phyloP scores from a whole-genome alignment of 768 basidiomycete species.

The Melanogaster broomeanus region DNA sequence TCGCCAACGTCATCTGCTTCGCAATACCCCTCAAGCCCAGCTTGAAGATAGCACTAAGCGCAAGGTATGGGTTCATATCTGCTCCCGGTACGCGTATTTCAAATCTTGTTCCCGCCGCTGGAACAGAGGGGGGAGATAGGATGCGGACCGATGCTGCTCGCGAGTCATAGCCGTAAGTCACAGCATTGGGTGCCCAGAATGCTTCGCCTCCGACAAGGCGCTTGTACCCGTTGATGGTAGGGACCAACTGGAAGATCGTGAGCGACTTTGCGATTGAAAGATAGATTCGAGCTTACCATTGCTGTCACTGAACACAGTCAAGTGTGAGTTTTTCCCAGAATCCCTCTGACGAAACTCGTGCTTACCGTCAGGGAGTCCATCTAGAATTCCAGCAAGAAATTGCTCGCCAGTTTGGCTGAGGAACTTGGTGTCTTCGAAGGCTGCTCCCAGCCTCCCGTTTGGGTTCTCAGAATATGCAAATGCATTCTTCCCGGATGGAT shows the following conservation, averaged over 20 bases:
- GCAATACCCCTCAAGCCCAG: slow-evolving; percentile 88
- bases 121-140: slow-evolving; percentile 88
- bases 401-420: slow-evolving; percentile 83
- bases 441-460: slow-evolving; percentile 66
- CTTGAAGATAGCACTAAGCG: slow-evolving; percentile 84
- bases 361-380: slow-evolving; percentile 87
- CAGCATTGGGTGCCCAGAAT: slow-evolving; percentile 92
- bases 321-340: slow-evolving; percentile 1
- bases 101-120: slow-evolving; percentile 79
- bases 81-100: slow-evolving; percentile 96
- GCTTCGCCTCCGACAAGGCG: slow-evolving; percentile 91
- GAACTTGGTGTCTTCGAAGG: slow-evolving; percentile 80
- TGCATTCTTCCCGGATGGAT: slow-evolving; percentile 67
- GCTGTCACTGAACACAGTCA: slow-evolving; percentile 65
- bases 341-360: neutral
- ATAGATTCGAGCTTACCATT: slow-evolving; percentile 50
- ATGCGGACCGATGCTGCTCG: slow-evolving; percentile 91
- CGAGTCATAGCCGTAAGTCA: slow-evolving; percentile 96
- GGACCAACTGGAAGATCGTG: slow-evolving; percentile 58
- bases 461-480: slow-evolving; percentile 75
- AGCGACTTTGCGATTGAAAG: neutral
- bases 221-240: slow-evolving; percentile 97
- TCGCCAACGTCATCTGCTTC: slow-evolving; percentile 66
- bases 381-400: slow-evolving; percentile 93
- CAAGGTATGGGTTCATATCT: slow-evolving; percentile 94